These are phyloP conservation scores for Pichia sp. DNA, from an alignment of 1,139 yeast genomes.

Conservation along the genomic window DNA sequence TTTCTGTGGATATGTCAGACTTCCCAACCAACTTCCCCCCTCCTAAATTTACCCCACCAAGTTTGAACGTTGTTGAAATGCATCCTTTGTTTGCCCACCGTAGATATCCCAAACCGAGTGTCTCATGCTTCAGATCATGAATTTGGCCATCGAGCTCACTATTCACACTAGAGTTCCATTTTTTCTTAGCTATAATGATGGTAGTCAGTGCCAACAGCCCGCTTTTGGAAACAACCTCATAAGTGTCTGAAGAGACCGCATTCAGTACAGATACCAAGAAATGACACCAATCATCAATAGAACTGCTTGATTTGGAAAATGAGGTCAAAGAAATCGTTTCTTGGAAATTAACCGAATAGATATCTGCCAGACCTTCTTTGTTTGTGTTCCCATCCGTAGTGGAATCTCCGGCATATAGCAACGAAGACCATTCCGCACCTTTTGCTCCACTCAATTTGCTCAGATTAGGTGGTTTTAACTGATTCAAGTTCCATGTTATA, in stretches of 20 bases:
- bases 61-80: slow-evolving; percentile 30
- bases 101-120: slow-evolving; percentile 47
- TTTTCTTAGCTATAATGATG: slow-evolving; percentile 28
- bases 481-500: slow-evolving; percentile 42
- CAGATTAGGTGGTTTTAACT: slow-evolving; percentile 24
- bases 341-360: slow-evolving; percentile 40
- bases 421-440: slow-evolving; percentile 11
- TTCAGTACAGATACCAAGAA: slow-evolving; percentile 23
- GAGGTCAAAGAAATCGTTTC: slow-evolving; percentile 45
- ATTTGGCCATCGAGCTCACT: slow-evolving; percentile 29
- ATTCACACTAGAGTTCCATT: slow-evolving; percentile 1
- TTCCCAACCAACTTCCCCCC: background rate
- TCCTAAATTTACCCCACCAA: slow-evolving; percentile 19
- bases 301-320: slow-evolving; percentile 33
- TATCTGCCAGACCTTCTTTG: slow-evolving; percentile 26
- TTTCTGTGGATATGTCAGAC: too few relatives aligned
- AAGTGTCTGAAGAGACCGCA: slow-evolving; percentile 20
- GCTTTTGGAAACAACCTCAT: slow-evolving; percentile 29
- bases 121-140: slow-evolving; percentile 28
- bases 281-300: slow-evolving; percentile 32
- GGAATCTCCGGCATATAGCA: slow-evolving; percentile 11
- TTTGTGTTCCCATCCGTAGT: slow-evolving; percentile 16
- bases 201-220: slow-evolving; percentile 44
- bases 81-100: slow-evolving; percentile 60
- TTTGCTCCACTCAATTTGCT: slow-evolving; percentile 5